Percentiles rank a stretch among this genome's conserved stretches.
These are phyloP conservation scores for Termitomyces sp. DNA, from an alignment of 768 basidiomycete genomes.

Conservation along the genomic window DNA sequence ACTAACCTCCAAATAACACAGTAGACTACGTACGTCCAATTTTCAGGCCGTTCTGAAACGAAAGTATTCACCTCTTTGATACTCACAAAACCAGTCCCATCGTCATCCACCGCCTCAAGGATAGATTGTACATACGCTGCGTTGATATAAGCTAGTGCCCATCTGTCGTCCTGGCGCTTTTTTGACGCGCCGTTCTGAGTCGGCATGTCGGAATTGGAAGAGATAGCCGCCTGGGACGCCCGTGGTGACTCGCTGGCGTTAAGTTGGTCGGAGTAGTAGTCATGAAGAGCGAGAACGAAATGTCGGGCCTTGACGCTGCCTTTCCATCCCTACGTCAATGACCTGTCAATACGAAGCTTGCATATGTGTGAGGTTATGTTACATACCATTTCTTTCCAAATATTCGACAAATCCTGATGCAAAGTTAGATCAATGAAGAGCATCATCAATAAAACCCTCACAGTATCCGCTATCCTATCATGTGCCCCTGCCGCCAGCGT, in stretches of 20 bases:
- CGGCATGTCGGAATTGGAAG: slow-evolving; percentile 14
- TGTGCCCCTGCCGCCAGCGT: slow-evolving; percentile 40
- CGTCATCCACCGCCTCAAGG: slow-evolving; percentile 38
- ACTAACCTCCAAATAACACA: background rate
- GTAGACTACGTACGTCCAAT: slow-evolving; percentile 29
- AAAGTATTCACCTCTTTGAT: slow-evolving; percentile 40
- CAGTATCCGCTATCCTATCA: slow-evolving; percentile 38
- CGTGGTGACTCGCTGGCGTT: slow-evolving; percentile 6
- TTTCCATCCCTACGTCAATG: slow-evolving; percentile 39
- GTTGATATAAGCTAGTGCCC: slow-evolving; percentile 38
- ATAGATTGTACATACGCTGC: slow-evolving; percentile 37
- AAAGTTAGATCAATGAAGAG: background rate
- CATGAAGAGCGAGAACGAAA: slow-evolving; percentile 42
- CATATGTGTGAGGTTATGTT: background rate
- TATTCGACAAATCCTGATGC: slow-evolving; percentile 42
- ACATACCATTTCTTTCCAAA: slow-evolving; percentile 54
- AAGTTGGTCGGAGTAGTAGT: slow-evolving; percentile 29
- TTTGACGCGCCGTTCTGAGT: slow-evolving; percentile 10
- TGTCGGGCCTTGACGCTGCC: slow-evolving; percentile 49
- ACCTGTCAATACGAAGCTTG: background rate
- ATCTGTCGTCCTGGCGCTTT: slow-evolving; percentile 28
- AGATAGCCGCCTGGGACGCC: background rate
- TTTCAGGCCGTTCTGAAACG: slow-evolving; percentile 26
- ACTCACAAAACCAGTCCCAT: slow-evolving; percentile 38
- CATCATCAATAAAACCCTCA: slow-evolving; percentile 14